Evolutionary conservation across 305 asterid species (phyloP), one percentile per base, ranked within the genome.

Genomic region (Fraxinus angustifolia): DNA sequence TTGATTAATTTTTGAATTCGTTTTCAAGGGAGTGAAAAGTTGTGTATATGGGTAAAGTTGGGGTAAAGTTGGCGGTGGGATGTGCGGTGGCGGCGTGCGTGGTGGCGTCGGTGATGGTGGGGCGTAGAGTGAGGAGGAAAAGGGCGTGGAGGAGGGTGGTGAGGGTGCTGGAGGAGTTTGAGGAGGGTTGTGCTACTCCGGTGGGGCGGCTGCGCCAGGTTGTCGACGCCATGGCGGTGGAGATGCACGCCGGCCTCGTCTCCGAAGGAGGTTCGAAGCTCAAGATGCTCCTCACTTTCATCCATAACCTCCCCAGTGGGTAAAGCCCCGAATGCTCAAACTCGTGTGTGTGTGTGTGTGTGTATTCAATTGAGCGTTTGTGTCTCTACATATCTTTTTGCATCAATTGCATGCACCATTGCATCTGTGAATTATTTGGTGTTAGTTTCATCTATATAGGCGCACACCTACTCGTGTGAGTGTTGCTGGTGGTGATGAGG

Each of bases 211-310:
- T 94, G 74, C 88, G 94, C 35, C 95, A 94, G 84, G 97, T 93
- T 26, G 98, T 93, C 16, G 98, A 93, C 79, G 98, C 97, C 62
- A 89, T 94, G 98, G 97, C 93, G 62, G 93, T 94, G 75, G 98
- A 93, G 91, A 94, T 94, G 98, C 97, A 93, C 90, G 98, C 98
- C 19, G 98, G 98, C 6, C 88, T 94, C 60, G 98, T 97, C 31
- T 92, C 97, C 12, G 98, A 93, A 85, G 98, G 97, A 48, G 98
- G 97, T 40, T 91, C 94, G 19, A 94, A 94, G 89, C 97, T 94
- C 68, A 94, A 91, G 87, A 94, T 94, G 98, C 89, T 94, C 81
- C 92, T 94, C 78, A 93, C 95, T n/a, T 88, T 84, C 85, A 91
- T 94, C 28, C 87, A 93, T 40, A 87, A 91, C 45, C 94, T 94